Base-by-base conservation (phyloP, 768 basidiomycete species). In the Suillus variegatus region DNA sequence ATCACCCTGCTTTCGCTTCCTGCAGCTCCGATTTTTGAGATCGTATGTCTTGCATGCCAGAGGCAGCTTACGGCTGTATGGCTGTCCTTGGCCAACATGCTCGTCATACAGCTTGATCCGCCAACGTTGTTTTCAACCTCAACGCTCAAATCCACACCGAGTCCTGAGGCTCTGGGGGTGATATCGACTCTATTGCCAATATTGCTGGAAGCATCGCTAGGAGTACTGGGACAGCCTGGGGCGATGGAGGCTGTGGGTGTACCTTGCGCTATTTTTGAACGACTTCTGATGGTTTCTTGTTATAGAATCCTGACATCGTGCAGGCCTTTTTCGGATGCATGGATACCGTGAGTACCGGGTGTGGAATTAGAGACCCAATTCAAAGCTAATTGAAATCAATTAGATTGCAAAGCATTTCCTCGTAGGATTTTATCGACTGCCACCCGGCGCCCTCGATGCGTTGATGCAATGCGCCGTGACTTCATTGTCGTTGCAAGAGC, bases 271-370 rank as follows among this genome's bases (percentile, higher is more conserved):
- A 20, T 40, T 28, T 44, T 9, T 6, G 36, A 41, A 47, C n/a
- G 43, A 9, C 32, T 20, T 6, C 65, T 75, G 63, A 77, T 52
- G 10, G 13, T 56, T 41, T 28, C 4, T 47, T 35, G 28, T 57
- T 25, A 6, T 61, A 97, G 94, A 94, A 97, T 72, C 95, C 95
- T 0, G 95, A 97, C 74, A 86, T 97, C 35, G 93, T 94, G 18
- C 94, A 95, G 73, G 88, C 88, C 32, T 96, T 95, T 76, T 97
- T 96, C 77, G 83, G 83, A 10, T 95, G 88, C 72, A 84, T 92
- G 82, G 92, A 94, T 54, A 84, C 86, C 54, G 92, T 93, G 66
- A 56, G 85, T n/a, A n/a, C n/a, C n/a, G n/a, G n/a, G n/a, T 55
- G 63, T 6, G 18, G 41, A 6, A 52, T 47, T 4, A 8, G 5